A percentile compares a stretch with the other conserved stretches of the same genome.
Conservation (phyloP, 768 basidiomycete species). For the Hydnum rufescens region DNA sequence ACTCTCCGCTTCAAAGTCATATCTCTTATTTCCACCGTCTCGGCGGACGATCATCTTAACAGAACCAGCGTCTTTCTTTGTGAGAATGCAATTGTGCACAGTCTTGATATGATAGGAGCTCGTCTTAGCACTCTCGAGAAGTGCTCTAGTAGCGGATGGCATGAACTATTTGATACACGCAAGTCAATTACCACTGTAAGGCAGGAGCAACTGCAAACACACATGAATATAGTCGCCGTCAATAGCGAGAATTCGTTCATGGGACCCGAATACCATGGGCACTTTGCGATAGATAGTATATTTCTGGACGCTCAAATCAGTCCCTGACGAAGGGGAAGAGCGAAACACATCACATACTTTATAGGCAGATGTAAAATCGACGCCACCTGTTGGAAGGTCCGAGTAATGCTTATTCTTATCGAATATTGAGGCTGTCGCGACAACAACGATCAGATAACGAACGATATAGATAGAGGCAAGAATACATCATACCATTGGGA, state of each 20-base stretch:
- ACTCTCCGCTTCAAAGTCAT: conserved; percentile 92
- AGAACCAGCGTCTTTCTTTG: conserved; percentile 52
- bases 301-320: conserved; percentile 30
- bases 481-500: conserved; percentile 52
- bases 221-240: conserved; percentile 91
- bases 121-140: conserved; percentile 80
- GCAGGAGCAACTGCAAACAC: conserved; percentile 2
- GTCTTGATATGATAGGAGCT: conserved; percentile 83
- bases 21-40: conserved; percentile 62
- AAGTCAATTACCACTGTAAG: neutral
- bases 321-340: neutral
- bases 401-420: conserved; percentile 33
- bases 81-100: conserved; percentile 67
- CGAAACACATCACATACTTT: conserved; percentile 29
- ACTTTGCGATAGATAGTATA: conserved; percentile 86
- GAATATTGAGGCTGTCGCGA: conserved; percentile 64
- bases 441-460: neutral
- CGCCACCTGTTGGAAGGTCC: conserved; percentile 38
- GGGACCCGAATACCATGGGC: conserved; percentile 80
- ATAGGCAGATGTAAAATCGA: conserved; percentile 70
- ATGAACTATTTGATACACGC: conserved; percentile 41
- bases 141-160: conserved; percentile 64
- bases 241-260: conserved; percentile 79
- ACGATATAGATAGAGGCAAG: neutral
- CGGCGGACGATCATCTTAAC: conserved; percentile 82